Percentiles rank a stretch among this genome's conserved stretches.
Conservation (phyloP, 768 basidiomycete genomes). For the Hysterangium stoloniferum region DNA sequence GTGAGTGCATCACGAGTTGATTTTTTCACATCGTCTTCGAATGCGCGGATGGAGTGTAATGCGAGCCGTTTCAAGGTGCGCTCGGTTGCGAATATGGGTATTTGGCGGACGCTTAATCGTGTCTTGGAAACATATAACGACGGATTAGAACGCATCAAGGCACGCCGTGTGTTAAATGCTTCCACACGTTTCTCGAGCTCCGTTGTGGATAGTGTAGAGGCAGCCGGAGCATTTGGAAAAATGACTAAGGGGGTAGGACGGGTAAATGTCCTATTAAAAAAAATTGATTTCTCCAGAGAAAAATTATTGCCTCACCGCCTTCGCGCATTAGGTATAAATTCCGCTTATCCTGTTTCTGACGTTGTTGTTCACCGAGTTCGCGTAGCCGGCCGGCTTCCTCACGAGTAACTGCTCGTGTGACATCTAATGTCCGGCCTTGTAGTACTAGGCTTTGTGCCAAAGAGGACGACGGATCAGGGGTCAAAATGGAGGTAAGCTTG, state of each 20-base stretch:
- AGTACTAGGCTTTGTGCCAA: slow-evolving; percentile 78
- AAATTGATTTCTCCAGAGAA: background rate
- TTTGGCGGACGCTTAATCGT: slow-evolving; percentile 87
- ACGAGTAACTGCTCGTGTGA: slow-evolving; percentile 82
- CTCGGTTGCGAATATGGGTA: slow-evolving; percentile 87
- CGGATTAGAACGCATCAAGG: slow-evolving; percentile 84
- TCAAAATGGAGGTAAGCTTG: slow-evolving; percentile 79
- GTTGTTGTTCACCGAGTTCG: slow-evolving; percentile 76
- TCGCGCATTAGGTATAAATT: slow-evolving; percentile 94
- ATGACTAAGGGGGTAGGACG: slow-evolving; percentile 65
- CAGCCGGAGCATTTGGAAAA: slow-evolving; percentile 78
- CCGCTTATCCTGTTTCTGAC: slow-evolving; percentile 89
- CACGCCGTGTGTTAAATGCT: slow-evolving; percentile 79
- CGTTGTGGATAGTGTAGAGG: slow-evolving; percentile 54
- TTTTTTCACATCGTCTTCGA: slow-evolving; percentile 68
- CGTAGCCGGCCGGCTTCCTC: slow-evolving; percentile 84
- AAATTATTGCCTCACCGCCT: slow-evolving; percentile 58
- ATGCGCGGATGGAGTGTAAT: slow-evolving; percentile 68
- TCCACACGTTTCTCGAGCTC: slow-evolving; percentile 82
- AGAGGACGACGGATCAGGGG: slow-evolving; percentile 85
- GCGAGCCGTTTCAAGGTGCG: slow-evolving; percentile 84
- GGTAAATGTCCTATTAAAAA: no score
- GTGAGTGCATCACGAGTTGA: slow-evolving; percentile 53
- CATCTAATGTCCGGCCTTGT: slow-evolving; percentile 89
- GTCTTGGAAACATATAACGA: slow-evolving; percentile 92